phyloP scores from a whole-genome alignment of 2,329 filamentous ascomycete species.

The Pseudogymnoascus sp. region DNA sequence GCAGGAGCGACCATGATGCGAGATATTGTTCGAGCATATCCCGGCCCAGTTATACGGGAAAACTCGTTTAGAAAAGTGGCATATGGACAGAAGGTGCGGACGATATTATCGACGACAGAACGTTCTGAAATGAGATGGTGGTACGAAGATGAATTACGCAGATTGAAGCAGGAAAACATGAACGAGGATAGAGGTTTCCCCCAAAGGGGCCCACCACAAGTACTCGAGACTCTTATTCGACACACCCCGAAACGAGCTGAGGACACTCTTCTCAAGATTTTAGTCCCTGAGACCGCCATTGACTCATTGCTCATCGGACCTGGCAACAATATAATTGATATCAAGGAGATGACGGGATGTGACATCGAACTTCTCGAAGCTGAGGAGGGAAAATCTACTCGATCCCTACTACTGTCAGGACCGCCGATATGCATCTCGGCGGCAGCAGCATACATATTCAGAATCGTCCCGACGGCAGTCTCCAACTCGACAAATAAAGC shows the following conservation, averaged over 20 bases:
- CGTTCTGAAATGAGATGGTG: conserved; percentile 1
- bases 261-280: neutral
- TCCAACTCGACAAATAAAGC: neutral
- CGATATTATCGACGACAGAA: conserved; percentile 1
- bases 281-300: neutral
- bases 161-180: neutral
- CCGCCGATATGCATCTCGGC: neutral
- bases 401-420: neutral
- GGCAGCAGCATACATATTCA: neutral
- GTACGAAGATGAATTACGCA: neutral
- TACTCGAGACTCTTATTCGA: neutral
- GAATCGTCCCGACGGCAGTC: neutral
- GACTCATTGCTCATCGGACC: neutral
- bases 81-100: conserved; percentile 4
- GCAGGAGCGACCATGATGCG: neutral
- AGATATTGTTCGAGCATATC: neutral
- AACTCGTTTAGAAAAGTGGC: neutral
- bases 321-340: conserved; percentile 3
- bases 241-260: neutral
- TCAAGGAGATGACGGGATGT: conserved; percentile 4
- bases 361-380: conserved; percentile 2
- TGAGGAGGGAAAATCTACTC: neutral
- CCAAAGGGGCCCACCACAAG: neutral
- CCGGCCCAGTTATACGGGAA: neutral
- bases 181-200: neutral